Evolutionary conservation across 345 rosid genomes (phyloP).

Genomic region (Citrus inodora): DNA sequence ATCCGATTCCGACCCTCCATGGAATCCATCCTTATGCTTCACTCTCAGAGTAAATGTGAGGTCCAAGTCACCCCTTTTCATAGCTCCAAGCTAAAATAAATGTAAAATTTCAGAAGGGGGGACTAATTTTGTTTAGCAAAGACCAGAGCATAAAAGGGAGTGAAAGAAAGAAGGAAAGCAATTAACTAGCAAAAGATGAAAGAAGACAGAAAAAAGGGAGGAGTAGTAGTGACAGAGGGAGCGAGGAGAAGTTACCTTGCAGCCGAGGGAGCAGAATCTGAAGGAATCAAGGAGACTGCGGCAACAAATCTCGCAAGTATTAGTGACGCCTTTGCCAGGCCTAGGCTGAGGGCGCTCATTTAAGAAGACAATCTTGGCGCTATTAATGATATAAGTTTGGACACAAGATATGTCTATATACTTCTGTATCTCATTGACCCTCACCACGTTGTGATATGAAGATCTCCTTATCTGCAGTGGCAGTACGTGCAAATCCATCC

Average conservation of each 20-base stretch:
- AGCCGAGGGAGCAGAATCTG: constrained; percentile 91
- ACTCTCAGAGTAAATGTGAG: constrained; percentile 54
- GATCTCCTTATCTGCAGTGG: constrained; percentile 79
- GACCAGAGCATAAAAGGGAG: too few species aligned
- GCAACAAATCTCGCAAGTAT: constrained; percentile 82
- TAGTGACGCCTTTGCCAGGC: constrained; percentile 91
- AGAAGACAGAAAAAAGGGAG: too few species aligned
- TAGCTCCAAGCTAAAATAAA: constrained; percentile 59
- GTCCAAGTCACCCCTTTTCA: constrained; percentile 55
- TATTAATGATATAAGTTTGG: constrained; percentile 88
- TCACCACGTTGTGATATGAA: constrained; percentile 90
- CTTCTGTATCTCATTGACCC: constrained; percentile 86
- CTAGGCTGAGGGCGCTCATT: constrained; percentile 88
- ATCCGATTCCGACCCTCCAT: constrained; percentile 63
- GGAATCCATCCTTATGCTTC: constrained; percentile 43
- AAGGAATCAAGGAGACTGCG: constrained; percentile 91
- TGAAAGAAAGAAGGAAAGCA: too few species aligned
- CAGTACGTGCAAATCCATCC: too few species aligned
- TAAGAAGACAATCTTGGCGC: constrained; percentile 87
- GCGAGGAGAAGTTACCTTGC: constrained; percentile 44
- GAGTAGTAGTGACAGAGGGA: too few species aligned
- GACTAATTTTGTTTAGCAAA: too few species aligned
- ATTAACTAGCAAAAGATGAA: too few species aligned
- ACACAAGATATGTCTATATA: constrained; percentile 77
- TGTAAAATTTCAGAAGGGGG: neutral